Conservation (phyloP, 1,284 basidiomycete species). For the Volvariella volvacea region DNA sequence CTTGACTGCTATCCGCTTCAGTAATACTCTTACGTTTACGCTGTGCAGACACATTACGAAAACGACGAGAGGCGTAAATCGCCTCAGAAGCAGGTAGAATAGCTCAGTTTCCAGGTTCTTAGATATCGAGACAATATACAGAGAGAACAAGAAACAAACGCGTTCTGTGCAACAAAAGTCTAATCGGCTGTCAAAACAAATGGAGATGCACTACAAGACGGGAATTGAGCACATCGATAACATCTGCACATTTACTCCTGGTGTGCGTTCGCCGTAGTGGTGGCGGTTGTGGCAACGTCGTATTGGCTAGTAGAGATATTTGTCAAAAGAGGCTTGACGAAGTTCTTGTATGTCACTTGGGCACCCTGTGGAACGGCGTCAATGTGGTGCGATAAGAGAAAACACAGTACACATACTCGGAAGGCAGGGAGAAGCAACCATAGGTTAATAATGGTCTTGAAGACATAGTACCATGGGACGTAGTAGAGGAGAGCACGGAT, state of each 20-base stretch:
- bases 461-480: constrained; percentile 83
- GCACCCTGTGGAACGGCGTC: constrained; percentile 50
- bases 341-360: constrained; percentile 58
- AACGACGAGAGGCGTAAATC: too few species aligned
- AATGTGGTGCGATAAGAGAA: constrained; percentile 6
- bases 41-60: too few species aligned
- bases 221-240: too few species aligned
- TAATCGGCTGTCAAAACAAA: too few species aligned
- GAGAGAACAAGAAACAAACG: too few species aligned
- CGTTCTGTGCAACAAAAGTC: too few species aligned
- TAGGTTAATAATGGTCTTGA: constrained; percentile 85
- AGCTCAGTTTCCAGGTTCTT: too few species aligned
- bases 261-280: constrained; percentile 6
- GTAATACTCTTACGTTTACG: too few species aligned
- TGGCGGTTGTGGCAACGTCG: constrained; percentile 29
- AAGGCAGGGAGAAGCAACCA: constrained; percentile 81
- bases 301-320: constrained; percentile 37
- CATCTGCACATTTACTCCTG: neutral
- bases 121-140: too few species aligned
- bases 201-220: too few species aligned
- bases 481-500: constrained; percentile 75
- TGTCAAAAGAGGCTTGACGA: constrained; percentile 65
- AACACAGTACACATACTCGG: constrained; percentile 57
- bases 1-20: too few species aligned
- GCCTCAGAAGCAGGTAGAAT: too few species aligned